These are phyloP conservation scores for Dactylellina parvicollis DNA, from an alignment of 2,329 filamentous ascomycete genomes.

Conservation along the genomic window DNA sequence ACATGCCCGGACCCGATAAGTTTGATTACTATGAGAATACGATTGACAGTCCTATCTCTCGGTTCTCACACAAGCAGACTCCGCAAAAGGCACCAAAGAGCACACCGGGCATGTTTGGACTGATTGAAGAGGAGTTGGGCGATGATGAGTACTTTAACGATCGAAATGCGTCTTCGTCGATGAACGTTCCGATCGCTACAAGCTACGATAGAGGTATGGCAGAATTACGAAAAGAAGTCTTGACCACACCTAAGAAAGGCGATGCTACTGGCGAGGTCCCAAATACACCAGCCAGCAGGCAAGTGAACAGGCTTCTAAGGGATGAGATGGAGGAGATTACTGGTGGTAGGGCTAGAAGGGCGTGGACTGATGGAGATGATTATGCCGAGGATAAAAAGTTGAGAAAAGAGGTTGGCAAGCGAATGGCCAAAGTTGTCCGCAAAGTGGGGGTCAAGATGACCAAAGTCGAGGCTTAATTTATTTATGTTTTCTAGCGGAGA, in stretches of 20 bases:
- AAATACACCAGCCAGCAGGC: slow-evolving; percentile 40
- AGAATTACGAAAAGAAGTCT: slow-evolving; percentile 38
- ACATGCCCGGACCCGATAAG: slow-evolving; percentile 47
- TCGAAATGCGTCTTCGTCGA: slow-evolving; percentile 34
- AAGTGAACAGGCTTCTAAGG: slow-evolving; percentile 40
- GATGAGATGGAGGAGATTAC: slow-evolving; percentile 46
- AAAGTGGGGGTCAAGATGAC: slow-evolving; percentile 43
- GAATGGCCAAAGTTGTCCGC: slow-evolving; percentile 44
- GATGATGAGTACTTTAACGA: slow-evolving; percentile 49
- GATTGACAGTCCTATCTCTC: slow-evolving; percentile 37
- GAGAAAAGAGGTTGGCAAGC: slow-evolving; percentile 34
- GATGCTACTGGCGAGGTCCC: slow-evolving; percentile 33
- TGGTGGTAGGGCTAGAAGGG: slow-evolving; percentile 20
- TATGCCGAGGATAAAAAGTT: slow-evolving; percentile 49
- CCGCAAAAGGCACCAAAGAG: slow-evolving; percentile 10
- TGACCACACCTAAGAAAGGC: slow-evolving; percentile 47
- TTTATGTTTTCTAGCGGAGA: too few species aligned
- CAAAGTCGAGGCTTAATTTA: slow-evolving; percentile 22
- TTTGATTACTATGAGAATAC: slow-evolving; percentile 53
- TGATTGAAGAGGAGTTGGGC: slow-evolving; percentile 48
- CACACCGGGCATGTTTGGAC: slow-evolving; percentile 35
- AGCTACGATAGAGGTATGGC: slow-evolving; percentile 50
- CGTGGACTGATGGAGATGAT: slow-evolving; percentile 41
- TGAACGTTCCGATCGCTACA: slow-evolving; percentile 40
- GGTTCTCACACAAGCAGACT: slow-evolving; percentile 18